Evolutionary conservation across 768 basidiomycete genomes (phyloP).

Genomic region (Leccinum aurantiacum): DNA sequence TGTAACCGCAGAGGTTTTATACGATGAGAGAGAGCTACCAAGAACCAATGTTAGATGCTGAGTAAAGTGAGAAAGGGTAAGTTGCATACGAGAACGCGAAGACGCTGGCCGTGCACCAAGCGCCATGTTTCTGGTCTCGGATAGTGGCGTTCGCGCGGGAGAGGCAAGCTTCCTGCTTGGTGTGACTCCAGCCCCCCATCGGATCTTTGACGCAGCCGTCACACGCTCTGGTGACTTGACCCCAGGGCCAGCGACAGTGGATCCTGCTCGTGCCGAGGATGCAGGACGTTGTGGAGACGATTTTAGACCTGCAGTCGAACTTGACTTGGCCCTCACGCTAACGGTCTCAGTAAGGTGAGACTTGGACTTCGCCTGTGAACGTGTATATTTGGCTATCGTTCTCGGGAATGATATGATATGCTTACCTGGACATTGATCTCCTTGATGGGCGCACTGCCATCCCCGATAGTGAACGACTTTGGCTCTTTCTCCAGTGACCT

Average conservation of each 20-base stretch:
- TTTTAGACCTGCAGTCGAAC: slow-evolving; percentile 7
- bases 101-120: slow-evolving; percentile 9
- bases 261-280: slow-evolving; percentile 10
- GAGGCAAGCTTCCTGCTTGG: slow-evolving; percentile 27
- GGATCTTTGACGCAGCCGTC: slow-evolving; percentile 19
- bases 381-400: background rate
- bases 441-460: slow-evolving; percentile 46
- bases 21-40: slow-evolving; percentile 14
- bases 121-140: slow-evolving; percentile 23
- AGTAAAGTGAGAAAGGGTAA: background rate
- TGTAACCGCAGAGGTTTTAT: slow-evolving; percentile 17
- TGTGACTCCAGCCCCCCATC: slow-evolving; percentile 21
- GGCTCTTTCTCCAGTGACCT: slow-evolving; percentile 67
- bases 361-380: slow-evolving; percentile 21
- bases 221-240: slow-evolving; percentile 24
- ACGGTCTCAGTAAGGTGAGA: slow-evolving; percentile 2
- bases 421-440: slow-evolving; percentile 60
- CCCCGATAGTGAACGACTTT: slow-evolving; percentile 51
- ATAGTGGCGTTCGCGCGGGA: slow-evolving; percentile 23
- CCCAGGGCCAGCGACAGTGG: slow-evolving; percentile 1
- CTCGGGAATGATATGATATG: background rate
- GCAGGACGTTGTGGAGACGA: slow-evolving; percentile 11
- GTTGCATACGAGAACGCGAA: slow-evolving; percentile 24
- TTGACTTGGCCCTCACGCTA: slow-evolving; percentile 13
- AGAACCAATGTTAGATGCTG: slow-evolving; percentile 3